Evolutionary conservation across 2,329 filamentous ascomycete genomes (phyloP), one percentile per base, ranked within the genome.

Genomic region (Endothia cerciana): DNA sequence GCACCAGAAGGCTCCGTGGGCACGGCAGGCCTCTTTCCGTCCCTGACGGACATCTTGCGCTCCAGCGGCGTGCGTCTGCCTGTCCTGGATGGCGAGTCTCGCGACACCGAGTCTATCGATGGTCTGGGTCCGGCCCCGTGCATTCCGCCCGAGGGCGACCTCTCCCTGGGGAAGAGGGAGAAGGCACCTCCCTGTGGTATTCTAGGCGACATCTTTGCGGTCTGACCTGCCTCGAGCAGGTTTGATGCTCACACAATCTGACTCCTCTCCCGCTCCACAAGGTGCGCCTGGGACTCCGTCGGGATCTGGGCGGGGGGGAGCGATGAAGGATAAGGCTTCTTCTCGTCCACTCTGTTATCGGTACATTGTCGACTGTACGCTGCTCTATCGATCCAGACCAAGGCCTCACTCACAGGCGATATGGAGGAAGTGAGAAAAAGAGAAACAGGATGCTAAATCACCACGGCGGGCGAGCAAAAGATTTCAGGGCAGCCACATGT

Each of bases 141-240:
- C 51, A 57, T 63, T 59, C 81, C 80, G 67, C 77, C 82, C 69
- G 80, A 78, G 60, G 80, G 78, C 25, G 81, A 77, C 66, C 79
- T 78, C 71, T 69, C 75, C 82, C 79, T 87, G 36, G 85, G 85
- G 71, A 87, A 87, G 67, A 87, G 80, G 67, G 85, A 87, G 74
- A 87, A 86, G 66, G 82, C 81, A 73, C 81, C 82, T 28, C 79
- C 73, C 64, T 77, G 77, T 64, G 75, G 73, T n/a, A 71, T 72
- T 60, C 74, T 72, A 60, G 78, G 72, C 40, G 80, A 77, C 80
- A 82, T 82, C n/a, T 53, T 22, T 30, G 4, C 15, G 8, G 49
- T 33, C 38, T 33, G 41, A 30, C 55, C 62, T 67, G 65, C 62
- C n/a, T 61, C 57, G 65, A 64, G 65, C 62, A 66, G 56, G 28